phyloP scores from a whole-genome alignment of 2,329 filamentous ascomycete species.

The Penicillium brasilianum region DNA sequence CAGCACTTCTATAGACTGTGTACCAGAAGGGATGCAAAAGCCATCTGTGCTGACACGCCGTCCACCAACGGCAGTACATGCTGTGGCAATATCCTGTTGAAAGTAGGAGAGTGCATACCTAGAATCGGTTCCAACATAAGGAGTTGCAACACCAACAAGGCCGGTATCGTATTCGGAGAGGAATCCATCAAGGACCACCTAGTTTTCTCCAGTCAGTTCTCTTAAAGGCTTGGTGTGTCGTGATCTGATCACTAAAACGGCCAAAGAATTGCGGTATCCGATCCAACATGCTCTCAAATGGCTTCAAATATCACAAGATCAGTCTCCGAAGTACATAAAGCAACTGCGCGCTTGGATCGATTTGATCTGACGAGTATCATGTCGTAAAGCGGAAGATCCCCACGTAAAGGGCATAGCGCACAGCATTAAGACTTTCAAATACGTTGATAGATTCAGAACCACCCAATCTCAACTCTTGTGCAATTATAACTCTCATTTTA shows the following conservation, averaged over 20 bases:
- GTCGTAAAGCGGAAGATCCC: not conserved
- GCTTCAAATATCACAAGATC: not conserved
- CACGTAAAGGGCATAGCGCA: not conserved
- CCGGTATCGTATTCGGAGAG: not conserved
- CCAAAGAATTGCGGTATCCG: not conserved
- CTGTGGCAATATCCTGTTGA: conserved; percentile 7
- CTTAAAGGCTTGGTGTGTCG: not conserved
- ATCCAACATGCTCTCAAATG: not conserved
- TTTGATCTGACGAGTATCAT: not conserved
- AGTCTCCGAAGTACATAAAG: not conserved
- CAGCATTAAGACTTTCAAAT: not conserved
- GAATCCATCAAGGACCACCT: not conserved
- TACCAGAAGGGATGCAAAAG: not conserved
- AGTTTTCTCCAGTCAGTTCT: not conserved
- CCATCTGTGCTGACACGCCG: not conserved
- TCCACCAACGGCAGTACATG: conserved; percentile 3
- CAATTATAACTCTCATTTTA: no score
- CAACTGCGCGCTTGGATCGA: not conserved
- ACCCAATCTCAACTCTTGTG: no score
- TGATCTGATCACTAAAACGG: not conserved
- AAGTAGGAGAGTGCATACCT: not conserved
- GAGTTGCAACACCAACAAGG: not conserved
- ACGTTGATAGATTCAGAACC: not conserved
- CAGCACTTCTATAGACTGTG: not conserved
- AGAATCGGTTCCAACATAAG: not conserved